These are phyloP conservation scores for Warburgia ugandensis DNA, from an alignment of 164 flowering plant species.

Conservation along the genomic window DNA sequence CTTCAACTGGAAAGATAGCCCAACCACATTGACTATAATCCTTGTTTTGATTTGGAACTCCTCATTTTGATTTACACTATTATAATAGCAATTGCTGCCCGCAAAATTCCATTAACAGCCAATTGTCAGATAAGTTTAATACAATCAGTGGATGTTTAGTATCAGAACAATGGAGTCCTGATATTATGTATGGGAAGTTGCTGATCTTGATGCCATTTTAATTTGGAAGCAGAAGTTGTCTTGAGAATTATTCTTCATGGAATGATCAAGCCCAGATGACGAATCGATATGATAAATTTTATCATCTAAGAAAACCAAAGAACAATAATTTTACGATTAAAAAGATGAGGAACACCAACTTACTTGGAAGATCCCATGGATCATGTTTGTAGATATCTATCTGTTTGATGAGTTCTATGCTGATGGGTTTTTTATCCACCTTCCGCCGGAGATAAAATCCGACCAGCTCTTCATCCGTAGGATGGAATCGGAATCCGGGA, in stretches of 20 bases:
- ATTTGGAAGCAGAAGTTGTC: too few relatives aligned
- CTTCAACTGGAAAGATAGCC: background rate
- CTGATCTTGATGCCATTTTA: too few relatives aligned
- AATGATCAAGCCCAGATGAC: background rate
- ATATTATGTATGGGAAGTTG: too few relatives aligned
- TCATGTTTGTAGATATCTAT: constrained; percentile 78
- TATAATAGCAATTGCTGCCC: too few relatives aligned
- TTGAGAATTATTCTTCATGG: too few relatives aligned
- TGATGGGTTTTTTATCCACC: constrained; percentile 50
- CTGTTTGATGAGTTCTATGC: constrained; percentile 63
- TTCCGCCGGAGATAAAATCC: constrained; percentile 69
- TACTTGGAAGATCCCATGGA: constrained; percentile 98
- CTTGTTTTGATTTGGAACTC: too few relatives aligned
- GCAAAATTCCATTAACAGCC: too few relatives aligned
- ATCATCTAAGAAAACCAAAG: background rate
- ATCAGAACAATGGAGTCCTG: too few relatives aligned
- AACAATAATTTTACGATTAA: background rate
- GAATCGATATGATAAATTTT: background rate
- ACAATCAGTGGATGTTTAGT: too few relatives aligned
- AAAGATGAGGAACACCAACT: constrained; percentile 7
- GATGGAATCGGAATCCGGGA: constrained; percentile 90
- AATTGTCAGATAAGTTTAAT: too few relatives aligned
- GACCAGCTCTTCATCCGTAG: constrained; percentile 82
- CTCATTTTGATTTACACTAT: too few relatives aligned
- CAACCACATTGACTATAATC: too few relatives aligned